Conservation (phyloP, 1,139 yeast species). For the Saccharomyces hybrid region DNA sequence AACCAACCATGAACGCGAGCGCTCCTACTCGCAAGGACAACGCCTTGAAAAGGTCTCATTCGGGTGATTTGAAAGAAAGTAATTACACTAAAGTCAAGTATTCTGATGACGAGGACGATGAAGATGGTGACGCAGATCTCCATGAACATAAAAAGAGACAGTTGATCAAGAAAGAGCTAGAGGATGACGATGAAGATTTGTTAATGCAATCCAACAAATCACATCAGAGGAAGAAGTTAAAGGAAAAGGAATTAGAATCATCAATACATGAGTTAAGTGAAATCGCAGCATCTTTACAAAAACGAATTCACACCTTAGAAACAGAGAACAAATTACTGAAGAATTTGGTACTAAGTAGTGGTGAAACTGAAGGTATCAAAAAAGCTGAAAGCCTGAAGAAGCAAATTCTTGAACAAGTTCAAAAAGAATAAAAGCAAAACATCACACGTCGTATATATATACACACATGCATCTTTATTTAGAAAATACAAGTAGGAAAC, state of each 20-base stretch:
- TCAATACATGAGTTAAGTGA: conserved; percentile 57
- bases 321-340: conserved; percentile 78
- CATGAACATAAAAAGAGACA: background rate
- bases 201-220: conserved; percentile 1
- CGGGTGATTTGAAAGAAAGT: background rate
- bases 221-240: conserved; percentile 51
- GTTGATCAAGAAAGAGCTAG: background rate
- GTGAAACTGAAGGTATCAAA: conserved; percentile 22
- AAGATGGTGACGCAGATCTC: background rate
- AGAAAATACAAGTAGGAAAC: background rate
- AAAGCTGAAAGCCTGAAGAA: conserved; percentile 11
- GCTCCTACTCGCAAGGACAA: background rate
- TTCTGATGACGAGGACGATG: background rate
- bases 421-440: background rate
- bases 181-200: conserved; percentile 1
- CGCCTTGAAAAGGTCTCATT: background rate
- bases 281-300: conserved; percentile 51
- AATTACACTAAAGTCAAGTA: background rate
- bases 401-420: background rate
- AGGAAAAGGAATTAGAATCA: conserved; percentile 78
- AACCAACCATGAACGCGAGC: background rate
- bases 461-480: background rate
- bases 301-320: conserved; percentile 59
- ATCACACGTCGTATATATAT: background rate
- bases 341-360: conserved; percentile 62